Base-by-base conservation (phyloP, 2,329 filamentous ascomycete species). In the Hypoxylon sp. region DNA sequence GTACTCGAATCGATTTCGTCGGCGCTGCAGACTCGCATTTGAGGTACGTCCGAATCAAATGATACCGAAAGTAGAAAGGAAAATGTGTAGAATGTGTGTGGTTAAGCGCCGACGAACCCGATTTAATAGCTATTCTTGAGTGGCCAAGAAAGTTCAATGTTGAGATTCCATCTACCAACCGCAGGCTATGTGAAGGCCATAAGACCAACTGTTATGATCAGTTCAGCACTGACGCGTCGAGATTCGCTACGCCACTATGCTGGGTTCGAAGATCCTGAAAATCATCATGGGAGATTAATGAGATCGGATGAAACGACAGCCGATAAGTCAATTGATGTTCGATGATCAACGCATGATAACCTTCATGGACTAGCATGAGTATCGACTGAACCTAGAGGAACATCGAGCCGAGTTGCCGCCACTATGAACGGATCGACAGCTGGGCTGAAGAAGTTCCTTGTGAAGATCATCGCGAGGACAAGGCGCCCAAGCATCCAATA, bases 261-360 rank as follows among this genome's bases (percentile, higher is more conserved):
- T 59, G 33, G 24, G 55, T 42, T 63, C 42, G 24, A 54, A 59
- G 33, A 59, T 55, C 63, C 42, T 62, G 24, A 54, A 39, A 44
- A 63, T 62, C 13, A 44, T 33, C 26, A 63, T 9, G 31, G 5
- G 50, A 37, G 26, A 46, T 54, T 46, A 48, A 59, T 46, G 54
- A 69, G 57, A 67, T 71, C 63, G 54, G 69, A 67, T 54, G 69
- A 67, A 69, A 67, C 57, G 35, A 39, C 8, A 59, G 37, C 51
- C 29, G 39, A 47, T 39, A 22, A 51, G 58, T 47, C 17, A 46
- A 62, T 60, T 29, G 50, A 39, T 33, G 4, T 44, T 63, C 52
- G 58, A 57, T 58, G 54, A 69, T 66, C 60, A 54, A 35, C 63
- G 59, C 63, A 64, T 65, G 59, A 69, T 64, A 19, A 44, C 44